phyloP scores from a whole-genome alignment of 2,329 filamentous ascomycete species.

The Alternaria arbusti region DNA sequence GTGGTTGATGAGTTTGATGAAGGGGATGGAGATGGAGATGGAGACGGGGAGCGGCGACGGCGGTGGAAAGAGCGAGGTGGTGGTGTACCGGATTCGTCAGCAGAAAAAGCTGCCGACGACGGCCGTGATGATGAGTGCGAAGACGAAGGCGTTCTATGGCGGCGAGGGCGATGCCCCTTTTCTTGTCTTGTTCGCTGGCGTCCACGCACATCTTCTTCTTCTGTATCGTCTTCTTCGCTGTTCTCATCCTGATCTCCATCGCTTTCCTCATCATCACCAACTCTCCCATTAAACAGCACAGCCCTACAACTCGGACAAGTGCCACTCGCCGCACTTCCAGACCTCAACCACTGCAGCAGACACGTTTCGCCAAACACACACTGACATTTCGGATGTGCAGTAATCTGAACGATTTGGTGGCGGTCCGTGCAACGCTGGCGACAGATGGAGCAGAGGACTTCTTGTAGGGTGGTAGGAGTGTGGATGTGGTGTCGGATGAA shows the following conservation, averaged over 20 bases:
- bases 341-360: neutral
- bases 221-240: neutral
- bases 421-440: neutral
- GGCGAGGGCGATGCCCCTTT: neutral
- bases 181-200: neutral
- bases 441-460: neutral
- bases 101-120: neutral
- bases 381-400: conserved; percentile 1
- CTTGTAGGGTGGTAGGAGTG: neutral
- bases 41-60: neutral
- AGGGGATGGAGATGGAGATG: neutral
- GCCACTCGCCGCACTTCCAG: neutral
- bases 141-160: neutral
- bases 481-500: neutral
- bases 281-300: neutral
- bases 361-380: neutral
- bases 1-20: too few relatives aligned
- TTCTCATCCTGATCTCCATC: neutral
- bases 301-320: conserved; percentile 1
- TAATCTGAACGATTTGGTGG: neutral
- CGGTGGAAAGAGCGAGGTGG: neutral
- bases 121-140: neutral
- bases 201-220: neutral
- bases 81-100: neutral
- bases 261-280: neutral